A percentile compares a stretch with the other conserved stretches of the same genome.
These are phyloP conservation scores for Oemleria cerasiformis DNA, from an alignment of 306 rosid species.

Conservation along the genomic window DNA sequence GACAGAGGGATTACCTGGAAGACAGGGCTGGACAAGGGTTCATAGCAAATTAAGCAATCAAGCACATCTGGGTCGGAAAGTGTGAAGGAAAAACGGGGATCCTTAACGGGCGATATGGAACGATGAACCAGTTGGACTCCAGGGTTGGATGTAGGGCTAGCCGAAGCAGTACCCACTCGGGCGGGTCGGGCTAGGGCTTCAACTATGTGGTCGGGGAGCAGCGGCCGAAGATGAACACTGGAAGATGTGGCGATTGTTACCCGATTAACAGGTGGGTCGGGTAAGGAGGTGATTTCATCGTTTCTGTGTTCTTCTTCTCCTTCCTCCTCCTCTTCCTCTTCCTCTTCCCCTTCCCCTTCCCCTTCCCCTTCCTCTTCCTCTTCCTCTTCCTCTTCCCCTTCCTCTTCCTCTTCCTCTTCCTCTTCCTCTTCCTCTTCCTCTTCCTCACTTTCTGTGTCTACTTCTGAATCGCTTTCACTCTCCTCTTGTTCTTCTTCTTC, in stretches of 20 bases:
- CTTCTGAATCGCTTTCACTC: conserved; percentile 6
- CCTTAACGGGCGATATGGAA: neutral
- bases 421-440: neutral
- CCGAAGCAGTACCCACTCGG: neutral
- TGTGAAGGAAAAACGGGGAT: conserved; percentile 29
- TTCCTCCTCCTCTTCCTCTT: too few relatives aligned
- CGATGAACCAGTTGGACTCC: neutral
- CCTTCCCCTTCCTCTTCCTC: conserved; percentile 2
- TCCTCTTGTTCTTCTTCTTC: conserved; percentile 7
- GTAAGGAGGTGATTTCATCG: neutral
- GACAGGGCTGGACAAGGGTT: conserved; percentile 56
- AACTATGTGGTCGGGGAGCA: too few relatives aligned
- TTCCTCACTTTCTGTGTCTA: neutral
- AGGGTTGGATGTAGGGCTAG: neutral
- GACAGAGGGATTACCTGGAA: conserved; percentile 59
- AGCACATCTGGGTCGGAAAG: conserved; percentile 73
- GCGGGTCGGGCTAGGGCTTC: neutral
- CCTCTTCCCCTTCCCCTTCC: neutral
- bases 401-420: too few relatives aligned
- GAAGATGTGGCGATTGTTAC: too few relatives aligned
- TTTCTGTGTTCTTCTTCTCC: neutral
- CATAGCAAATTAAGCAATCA: conserved; percentile 76
- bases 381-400: neutral
- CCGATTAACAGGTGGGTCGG: neutral
- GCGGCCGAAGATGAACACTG: too few relatives aligned